Conservation (phyloP, 2,329 filamentous ascomycete species). For the Botrytis byssoidea region DNA sequence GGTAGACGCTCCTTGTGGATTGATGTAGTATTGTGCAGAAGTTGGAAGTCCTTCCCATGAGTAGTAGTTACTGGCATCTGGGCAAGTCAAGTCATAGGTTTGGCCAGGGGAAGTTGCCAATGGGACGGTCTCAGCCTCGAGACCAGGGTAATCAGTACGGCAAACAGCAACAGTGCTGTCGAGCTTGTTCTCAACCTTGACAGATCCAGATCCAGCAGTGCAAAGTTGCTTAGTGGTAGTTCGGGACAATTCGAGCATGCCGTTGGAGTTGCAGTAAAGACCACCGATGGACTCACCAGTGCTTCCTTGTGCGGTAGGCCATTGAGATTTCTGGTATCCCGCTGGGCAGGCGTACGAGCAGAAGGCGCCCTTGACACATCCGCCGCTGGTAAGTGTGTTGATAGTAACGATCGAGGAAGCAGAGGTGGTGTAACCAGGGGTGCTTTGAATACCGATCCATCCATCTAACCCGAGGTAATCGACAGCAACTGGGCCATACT, state of each 20-base stretch:
- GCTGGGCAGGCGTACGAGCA: constrained; percentile 93
- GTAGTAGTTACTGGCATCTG: constrained; percentile 69
- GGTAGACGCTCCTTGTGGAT: constrained; percentile 68
- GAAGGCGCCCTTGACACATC: constrained; percentile 63
- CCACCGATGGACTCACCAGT: constrained; percentile 87
- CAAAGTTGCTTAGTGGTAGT: constrained; percentile 68
- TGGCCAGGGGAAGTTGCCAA: constrained; percentile 60
- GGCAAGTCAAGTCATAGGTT: constrained; percentile 68
- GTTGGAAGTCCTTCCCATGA: constrained; percentile 71
- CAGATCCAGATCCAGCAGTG: constrained; percentile 62
- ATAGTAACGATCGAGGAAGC: constrained; percentile 62
- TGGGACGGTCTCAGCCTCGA: constrained; percentile 83
- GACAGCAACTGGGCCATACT: constrained; percentile 75
- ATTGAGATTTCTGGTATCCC: constrained; percentile 91
- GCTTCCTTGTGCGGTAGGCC: constrained; percentile 73
- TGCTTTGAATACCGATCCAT: constrained; percentile 76
- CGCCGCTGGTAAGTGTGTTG: constrained; percentile 59
- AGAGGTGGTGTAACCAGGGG: constrained; percentile 49
- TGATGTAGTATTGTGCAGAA: constrained; percentile 95
- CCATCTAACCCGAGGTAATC: constrained; percentile 68
- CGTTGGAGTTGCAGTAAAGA: constrained; percentile 70
- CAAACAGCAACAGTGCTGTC: constrained; percentile 68
- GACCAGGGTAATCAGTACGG: constrained; percentile 95
- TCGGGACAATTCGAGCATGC: constrained; percentile 77
- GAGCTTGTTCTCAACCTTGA: constrained; percentile 76